Evolutionary conservation across 2,329 filamentous ascomycete species (phyloP).

Genomic region (Ascocoryne sarcoides): DNA sequence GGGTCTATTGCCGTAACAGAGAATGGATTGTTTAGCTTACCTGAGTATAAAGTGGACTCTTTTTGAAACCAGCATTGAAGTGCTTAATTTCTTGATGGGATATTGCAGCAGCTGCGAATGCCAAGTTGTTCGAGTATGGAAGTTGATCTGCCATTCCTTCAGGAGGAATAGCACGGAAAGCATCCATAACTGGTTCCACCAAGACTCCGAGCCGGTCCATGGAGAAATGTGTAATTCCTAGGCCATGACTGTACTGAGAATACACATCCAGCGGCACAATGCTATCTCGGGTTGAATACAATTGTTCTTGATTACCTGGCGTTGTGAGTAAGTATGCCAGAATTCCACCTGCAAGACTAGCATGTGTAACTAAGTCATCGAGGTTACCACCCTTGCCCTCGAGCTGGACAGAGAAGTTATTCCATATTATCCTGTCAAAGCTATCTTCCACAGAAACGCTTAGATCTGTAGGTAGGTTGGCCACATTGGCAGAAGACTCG

Average conservation of each 20-base stretch:
- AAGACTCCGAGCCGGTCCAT: not conserved
- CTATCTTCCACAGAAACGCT: not conserved
- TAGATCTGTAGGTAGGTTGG: not conserved
- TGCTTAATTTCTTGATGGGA: not conserved
- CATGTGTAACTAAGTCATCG: not conserved
- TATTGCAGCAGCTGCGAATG: not conserved
- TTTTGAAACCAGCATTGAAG: not conserved
- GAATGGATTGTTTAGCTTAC: too few species aligned
- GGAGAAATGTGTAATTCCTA: not conserved
- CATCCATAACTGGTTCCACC: not conserved
- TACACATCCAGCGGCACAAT: not conserved
- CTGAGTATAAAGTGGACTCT: not conserved
- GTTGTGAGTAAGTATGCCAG: not conserved
- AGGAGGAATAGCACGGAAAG: not conserved
- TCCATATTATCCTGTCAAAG: not conserved
- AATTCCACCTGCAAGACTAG: not conserved
- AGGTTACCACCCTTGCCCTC: not conserved
- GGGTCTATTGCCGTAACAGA: too few species aligned
- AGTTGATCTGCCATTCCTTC: not conserved
- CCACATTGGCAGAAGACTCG: too few species aligned
- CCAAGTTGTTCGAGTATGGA: not conserved
- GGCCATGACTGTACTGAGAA: not conserved
- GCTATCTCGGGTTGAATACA: not conserved
- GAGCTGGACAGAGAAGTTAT: not conserved
- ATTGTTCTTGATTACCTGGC: not conserved